Evolutionary conservation across 345 rosid genomes (phyloP).

Genomic region (Eucalyptus regnans): DNA sequence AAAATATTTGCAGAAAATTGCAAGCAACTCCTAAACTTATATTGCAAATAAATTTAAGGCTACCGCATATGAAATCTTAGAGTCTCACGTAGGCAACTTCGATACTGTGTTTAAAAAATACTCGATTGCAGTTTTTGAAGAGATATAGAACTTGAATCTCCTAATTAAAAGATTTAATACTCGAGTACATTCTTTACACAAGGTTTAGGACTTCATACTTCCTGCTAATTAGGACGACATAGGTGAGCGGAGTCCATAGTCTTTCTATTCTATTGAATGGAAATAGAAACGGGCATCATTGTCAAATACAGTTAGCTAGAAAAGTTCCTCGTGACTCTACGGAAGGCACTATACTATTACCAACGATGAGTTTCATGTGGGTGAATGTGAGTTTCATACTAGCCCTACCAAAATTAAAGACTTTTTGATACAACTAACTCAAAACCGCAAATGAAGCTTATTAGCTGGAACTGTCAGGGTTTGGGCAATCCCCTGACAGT

Average conservation of each 20-base stretch:
- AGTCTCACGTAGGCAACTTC: not conserved
- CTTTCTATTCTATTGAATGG: not conserved
- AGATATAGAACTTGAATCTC: not conserved
- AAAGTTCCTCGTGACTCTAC: not conserved
- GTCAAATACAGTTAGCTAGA: not conserved
- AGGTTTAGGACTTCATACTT: not conserved
- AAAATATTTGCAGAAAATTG: not conserved
- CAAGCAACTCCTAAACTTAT: not conserved
- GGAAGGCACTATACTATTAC: not conserved
- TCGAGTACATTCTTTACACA: not conserved
- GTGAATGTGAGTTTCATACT: not conserved
- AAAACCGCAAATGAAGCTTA: too few relatives aligned
- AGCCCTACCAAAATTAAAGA: too few relatives aligned
- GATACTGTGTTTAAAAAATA: accelerated
- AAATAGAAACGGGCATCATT: not conserved
- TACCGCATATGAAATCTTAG: not conserved
- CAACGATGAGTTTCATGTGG: not conserved
- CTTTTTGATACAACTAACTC: too few relatives aligned
- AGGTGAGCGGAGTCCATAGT: not conserved
- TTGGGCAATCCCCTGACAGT: too few relatives aligned
- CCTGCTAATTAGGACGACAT: not conserved
- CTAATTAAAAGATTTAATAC: not conserved
- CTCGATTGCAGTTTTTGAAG: not conserved
- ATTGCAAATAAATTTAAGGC: not conserved
- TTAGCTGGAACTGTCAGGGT: too few relatives aligned